phyloP scores from a whole-genome alignment of 768 basidiomycete genomes.

The Tremella mesenterica region DNA sequence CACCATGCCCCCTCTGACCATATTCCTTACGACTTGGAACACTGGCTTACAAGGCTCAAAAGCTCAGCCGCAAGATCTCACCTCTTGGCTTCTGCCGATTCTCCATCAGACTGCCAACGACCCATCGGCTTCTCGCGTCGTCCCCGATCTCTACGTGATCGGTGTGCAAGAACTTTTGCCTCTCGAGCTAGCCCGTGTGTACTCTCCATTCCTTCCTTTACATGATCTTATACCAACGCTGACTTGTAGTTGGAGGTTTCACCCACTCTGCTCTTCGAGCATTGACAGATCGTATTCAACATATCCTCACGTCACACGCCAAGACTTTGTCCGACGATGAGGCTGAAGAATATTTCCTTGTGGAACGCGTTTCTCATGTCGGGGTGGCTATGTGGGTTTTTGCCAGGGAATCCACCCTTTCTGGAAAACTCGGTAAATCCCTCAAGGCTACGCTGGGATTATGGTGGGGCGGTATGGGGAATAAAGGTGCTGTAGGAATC shows the following conservation, averaged over 20 bases:
- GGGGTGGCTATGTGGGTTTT: constrained; percentile 84
- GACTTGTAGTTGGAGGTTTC: constrained; percentile 60
- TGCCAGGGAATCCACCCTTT: constrained; percentile 56
- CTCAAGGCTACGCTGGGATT: constrained; percentile 61
- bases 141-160: constrained; percentile 52
- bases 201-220: background rate
- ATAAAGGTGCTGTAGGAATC: constrained; percentile 88
- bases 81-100: constrained; percentile 81
- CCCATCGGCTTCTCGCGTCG: constrained; percentile 60
- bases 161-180: constrained; percentile 91
- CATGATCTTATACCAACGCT: background rate
- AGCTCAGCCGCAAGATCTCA: constrained; percentile 58
- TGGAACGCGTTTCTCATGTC: constrained; percentile 72
- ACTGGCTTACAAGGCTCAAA: constrained; percentile 69
- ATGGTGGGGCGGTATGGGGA: constrained; percentile 70
- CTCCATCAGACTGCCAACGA: constrained; percentile 52
- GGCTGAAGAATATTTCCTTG: constrained; percentile 57
- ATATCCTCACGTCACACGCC: constrained; percentile 35
- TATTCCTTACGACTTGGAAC: constrained; percentile 58
- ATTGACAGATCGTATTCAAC: constrained; percentile 59
- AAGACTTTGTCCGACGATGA: constrained; percentile 18
- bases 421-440: constrained; percentile 54
- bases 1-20: constrained; percentile 20
- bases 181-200: constrained; percentile 74
- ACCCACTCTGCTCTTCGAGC: constrained; percentile 62